phyloP scores from a whole-genome alignment of 2,329 filamentous ascomycete genomes.

The Sarocladium oryzae region DNA sequence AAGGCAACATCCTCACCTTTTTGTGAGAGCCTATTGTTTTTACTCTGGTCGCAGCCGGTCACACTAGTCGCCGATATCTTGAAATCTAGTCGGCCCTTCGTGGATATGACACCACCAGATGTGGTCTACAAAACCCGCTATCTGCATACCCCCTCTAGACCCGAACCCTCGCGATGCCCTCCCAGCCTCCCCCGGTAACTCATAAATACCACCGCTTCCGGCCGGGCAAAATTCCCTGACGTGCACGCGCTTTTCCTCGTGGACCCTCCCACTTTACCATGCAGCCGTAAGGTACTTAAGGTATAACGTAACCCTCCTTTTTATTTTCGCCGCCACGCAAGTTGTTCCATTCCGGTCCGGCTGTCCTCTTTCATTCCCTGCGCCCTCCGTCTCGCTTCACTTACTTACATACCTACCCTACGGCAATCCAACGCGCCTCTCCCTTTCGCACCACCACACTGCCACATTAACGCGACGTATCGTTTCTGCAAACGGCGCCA shows the following conservation, averaged over 20 bases:
- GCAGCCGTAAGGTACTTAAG: slow-evolving; percentile 8
- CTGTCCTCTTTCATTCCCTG: background rate
- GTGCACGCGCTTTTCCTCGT: slow-evolving; percentile 40
- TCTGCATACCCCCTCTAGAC: slow-evolving; percentile 2
- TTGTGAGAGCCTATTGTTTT: no score
- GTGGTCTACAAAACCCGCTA: background rate
- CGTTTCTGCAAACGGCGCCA: background rate
- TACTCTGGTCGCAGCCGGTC: no score
- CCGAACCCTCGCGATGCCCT: slow-evolving; percentile 15
- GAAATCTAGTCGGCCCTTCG: no score
- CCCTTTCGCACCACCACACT: background rate
- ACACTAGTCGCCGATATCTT: no score
- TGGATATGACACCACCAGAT: no score
- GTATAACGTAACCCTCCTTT: slow-evolving; percentile 9
- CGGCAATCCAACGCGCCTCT: slow-evolving; percentile 3
- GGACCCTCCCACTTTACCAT: slow-evolving; percentile 22
- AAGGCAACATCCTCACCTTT: no score
- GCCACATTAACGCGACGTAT: slow-evolving; percentile 6
- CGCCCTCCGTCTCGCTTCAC: background rate
- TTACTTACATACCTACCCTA: slow-evolving; percentile 10
- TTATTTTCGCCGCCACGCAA: slow-evolving; percentile 1
- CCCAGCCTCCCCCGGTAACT: slow-evolving; percentile 32
- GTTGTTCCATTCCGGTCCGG: slow-evolving; percentile 6
- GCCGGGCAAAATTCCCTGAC: slow-evolving; percentile 36
- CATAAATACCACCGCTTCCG: slow-evolving; percentile 41